phyloP scores from a whole-genome alignment of 352 stramenopile species.

The Phytophthora palmivora region DNA sequence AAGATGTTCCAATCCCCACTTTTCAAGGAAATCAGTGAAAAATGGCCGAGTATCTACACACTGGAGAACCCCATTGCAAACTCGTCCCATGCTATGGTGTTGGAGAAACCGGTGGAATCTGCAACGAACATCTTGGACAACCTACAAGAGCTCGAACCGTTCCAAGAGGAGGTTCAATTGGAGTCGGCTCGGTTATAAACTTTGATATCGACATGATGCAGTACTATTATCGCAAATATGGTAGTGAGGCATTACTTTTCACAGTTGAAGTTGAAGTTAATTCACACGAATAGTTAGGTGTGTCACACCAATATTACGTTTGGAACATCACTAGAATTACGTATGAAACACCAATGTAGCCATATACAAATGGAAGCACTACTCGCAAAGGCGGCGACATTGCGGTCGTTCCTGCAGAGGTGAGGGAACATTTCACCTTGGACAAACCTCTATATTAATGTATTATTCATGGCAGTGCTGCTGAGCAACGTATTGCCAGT shows the following conservation, averaged over 20 bases:
- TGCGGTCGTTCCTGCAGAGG: constrained; percentile 53
- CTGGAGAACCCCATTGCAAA: too few species aligned
- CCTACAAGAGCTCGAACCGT: too few species aligned
- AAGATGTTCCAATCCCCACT: constrained; percentile 37
- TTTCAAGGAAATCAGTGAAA: constrained; percentile 26
- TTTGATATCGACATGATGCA: too few species aligned
- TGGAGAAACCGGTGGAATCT: too few species aligned
- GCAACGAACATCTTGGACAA: too few species aligned
- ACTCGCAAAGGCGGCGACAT: constrained; percentile 32
- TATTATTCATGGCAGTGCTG: constrained; percentile 18
- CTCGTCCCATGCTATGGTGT: too few species aligned
- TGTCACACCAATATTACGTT: background rate
- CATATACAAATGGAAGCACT: constrained; percentile 43
- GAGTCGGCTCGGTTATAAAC: too few species aligned
- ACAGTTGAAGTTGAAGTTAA: too few species aligned
- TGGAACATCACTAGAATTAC: too few species aligned
- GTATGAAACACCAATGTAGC: constrained; percentile 3
- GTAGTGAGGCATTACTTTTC: too few species aligned
- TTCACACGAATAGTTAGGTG: background rate
- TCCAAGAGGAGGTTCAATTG: too few species aligned
- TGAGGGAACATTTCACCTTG: constrained; percentile 6
- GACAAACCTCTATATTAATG: background rate
- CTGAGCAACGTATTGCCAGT: constrained; percentile 6
- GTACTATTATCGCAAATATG: too few species aligned
- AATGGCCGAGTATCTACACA: constrained; percentile 33